A percentile compares a stretch with the other conserved stretches of the same genome.
These are phyloP conservation scores for Pistacia vera DNA, from an alignment of 345 rosid genomes.

Conservation along the genomic window DNA sequence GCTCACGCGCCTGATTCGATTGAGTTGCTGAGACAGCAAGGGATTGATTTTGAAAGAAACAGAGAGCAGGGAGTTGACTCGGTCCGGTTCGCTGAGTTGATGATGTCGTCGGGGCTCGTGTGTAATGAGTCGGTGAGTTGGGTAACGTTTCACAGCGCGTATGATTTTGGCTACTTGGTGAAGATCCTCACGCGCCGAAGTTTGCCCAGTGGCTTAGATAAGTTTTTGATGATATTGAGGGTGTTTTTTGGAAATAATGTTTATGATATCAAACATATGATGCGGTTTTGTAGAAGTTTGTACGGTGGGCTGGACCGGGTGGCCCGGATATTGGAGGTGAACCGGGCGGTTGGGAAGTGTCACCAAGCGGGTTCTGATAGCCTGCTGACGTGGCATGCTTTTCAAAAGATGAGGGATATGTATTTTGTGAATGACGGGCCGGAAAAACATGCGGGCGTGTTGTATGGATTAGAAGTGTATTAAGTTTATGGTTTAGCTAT, in stretches of 20 bases:
- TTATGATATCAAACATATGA: constrained; percentile 83
- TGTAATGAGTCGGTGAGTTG: constrained; percentile 77
- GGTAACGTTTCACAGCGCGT: constrained; percentile 95
- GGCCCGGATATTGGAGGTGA: constrained; percentile 51
- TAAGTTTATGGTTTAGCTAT: constrained; percentile 10
- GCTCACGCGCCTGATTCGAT: constrained; percentile 82
- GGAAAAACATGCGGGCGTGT: constrained; percentile 74
- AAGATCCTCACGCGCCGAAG: constrained; percentile 71
- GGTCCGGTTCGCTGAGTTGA: constrained; percentile 63
- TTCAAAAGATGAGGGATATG: constrained; percentile 65
- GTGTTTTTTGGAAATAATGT: constrained; percentile 62
- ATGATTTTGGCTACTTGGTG: constrained; percentile 87
- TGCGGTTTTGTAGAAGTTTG: constrained; percentile 61
- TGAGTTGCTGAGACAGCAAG: constrained; percentile 74
- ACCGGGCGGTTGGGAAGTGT: constrained; percentile 77
- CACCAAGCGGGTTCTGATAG: constrained; percentile 97
- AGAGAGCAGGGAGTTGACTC: constrained; percentile 58
- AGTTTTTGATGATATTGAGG: constrained; percentile 48
- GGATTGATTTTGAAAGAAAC: constrained; percentile 74
- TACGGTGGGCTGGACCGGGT: constrained; percentile 81
- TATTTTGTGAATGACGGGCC: constrained; percentile 61
- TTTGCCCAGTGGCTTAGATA: constrained; percentile 50
- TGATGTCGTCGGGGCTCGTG: constrained; percentile 87
- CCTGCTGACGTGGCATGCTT: constrained; percentile 85
- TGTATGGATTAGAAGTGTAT: constrained; percentile 69